Evolutionary conservation across 2,329 filamentous ascomycete genomes (phyloP).

Genomic region (Nothophaeocryptopus gaeumannii): DNA sequence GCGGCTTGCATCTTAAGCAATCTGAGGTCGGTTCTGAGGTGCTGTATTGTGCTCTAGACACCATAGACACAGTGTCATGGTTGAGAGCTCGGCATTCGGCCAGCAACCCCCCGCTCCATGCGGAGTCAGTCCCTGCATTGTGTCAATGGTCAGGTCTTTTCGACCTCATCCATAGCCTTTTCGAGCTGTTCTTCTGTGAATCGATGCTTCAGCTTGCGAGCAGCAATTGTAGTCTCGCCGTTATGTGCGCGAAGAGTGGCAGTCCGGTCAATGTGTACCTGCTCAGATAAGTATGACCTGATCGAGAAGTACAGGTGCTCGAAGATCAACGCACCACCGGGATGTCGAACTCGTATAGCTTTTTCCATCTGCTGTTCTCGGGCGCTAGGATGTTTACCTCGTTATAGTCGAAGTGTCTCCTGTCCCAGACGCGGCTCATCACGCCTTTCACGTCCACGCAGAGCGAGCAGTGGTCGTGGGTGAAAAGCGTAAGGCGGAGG

Average conservation of each 20-base stretch:
- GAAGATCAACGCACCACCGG: conserved; percentile 60
- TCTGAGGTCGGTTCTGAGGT: background rate
- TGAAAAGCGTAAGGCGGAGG: conserved; percentile 65
- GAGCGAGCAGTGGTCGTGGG: conserved; percentile 67
- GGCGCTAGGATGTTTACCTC: conserved; percentile 68
- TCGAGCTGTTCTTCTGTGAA: conserved; percentile 67
- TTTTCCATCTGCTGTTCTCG: conserved; percentile 63
- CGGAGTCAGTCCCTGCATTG: background rate
- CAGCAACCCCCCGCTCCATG: background rate
- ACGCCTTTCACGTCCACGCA: conserved; percentile 67
- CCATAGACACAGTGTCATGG: background rate
- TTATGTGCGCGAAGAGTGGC: conserved; percentile 48
- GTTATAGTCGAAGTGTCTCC: conserved; percentile 63
- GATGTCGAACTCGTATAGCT: conserved; percentile 77
- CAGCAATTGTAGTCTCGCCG: conserved; percentile 55
- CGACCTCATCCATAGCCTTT: conserved; percentile 63
- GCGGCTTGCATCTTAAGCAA: conserved; percentile 49
- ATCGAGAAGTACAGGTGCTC: background rate
- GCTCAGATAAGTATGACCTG: background rate
- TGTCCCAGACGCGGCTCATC: conserved; percentile 65
- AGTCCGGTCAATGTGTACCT: conserved; percentile 62
- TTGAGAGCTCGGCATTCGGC: background rate
- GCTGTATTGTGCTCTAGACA: conserved; percentile 21
- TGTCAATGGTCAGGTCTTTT: conserved; percentile 16
- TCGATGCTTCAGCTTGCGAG: conserved; percentile 74